Evolutionary conservation across 129 eudicot species (phyloP).

Genomic region (Erigeron canadensis): DNA sequence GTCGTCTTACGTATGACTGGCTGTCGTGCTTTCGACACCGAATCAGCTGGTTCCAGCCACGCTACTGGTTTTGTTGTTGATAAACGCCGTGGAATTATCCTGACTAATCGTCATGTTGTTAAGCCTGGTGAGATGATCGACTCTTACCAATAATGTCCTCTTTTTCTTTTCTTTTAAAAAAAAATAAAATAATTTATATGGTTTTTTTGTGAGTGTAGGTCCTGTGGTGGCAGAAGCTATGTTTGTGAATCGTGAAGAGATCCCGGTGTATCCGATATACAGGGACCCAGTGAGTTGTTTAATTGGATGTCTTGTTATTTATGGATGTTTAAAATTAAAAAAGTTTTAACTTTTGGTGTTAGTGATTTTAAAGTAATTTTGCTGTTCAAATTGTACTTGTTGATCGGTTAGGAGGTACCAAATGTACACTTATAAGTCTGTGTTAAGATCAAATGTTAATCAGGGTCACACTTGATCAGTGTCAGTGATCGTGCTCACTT

Average conservation of each 20-base stretch:
- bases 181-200: background rate
- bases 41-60: constrained; percentile 71
- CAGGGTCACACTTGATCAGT: too few species aligned
- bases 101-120: constrained; percentile 95
- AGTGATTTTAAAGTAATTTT: too few species aligned
- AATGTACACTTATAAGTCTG: too few species aligned
- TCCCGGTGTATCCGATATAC: constrained; percentile 79
- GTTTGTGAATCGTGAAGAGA: constrained; percentile 97
- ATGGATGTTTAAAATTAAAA: background rate
- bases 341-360: too few species aligned
- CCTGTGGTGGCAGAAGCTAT: constrained; percentile 98
- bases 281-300: constrained; percentile 86
- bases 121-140: constrained; percentile 67
- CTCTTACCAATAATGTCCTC: background rate
- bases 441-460: too few species aligned
- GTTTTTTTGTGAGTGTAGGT: constrained; percentile 38
- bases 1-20: constrained; percentile 93
- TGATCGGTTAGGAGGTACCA: too few species aligned
- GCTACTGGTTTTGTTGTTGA: constrained; percentile 99
- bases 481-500: too few species aligned
- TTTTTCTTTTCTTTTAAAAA: too few species aligned
- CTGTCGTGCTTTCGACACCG: constrained; percentile 90
- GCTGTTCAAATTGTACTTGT: too few species aligned
- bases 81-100: constrained; percentile 78
- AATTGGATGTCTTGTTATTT: background rate